Conservation (phyloP, 441 rosid genomes). For the Gossypium gossypioides region DNA sequence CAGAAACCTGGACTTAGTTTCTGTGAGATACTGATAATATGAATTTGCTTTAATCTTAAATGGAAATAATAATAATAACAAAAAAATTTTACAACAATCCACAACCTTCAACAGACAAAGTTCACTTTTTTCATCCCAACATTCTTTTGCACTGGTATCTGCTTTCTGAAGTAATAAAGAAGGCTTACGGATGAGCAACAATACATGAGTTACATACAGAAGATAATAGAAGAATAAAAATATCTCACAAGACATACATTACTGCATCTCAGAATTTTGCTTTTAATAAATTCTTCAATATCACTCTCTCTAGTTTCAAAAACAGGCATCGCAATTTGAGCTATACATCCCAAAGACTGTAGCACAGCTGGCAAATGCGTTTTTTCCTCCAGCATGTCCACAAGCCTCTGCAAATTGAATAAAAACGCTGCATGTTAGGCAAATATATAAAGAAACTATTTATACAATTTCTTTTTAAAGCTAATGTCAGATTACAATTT, state of each 20-base stretch:
- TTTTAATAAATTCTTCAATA: constrained; percentile 64
- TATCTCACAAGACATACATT: constrained; percentile 43
- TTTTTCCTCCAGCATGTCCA: constrained; percentile 84
- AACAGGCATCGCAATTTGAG: constrained; percentile 94
- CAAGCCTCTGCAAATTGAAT: constrained; percentile 66
- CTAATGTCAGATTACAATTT: too few species aligned
- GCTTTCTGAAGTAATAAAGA: constrained; percentile 49
- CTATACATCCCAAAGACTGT: constrained; percentile 94
- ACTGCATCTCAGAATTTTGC: constrained; percentile 55
- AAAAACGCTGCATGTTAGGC: constrained; percentile 23
- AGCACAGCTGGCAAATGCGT: constrained; percentile 84
- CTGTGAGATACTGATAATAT: neutral
- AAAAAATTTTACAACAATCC: neutral
- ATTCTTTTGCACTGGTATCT: constrained; percentile 33
- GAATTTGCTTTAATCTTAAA: neutral
- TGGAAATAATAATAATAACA: neutral
- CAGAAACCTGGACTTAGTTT: neutral
- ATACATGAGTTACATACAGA: constrained; percentile 4
- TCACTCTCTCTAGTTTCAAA: constrained; percentile 94
- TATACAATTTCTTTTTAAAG: neutral
- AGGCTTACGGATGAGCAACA: constrained; percentile 7
- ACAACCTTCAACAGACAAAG: constrained; percentile 79
- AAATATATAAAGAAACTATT: constrained; percentile 1
- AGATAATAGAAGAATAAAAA: constrained; percentile 18
- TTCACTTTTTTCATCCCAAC: constrained; percentile 85